phyloP scores from a whole-genome alignment of 768 basidiomycete species.

The Phylloporus rhodoxanthus region DNA sequence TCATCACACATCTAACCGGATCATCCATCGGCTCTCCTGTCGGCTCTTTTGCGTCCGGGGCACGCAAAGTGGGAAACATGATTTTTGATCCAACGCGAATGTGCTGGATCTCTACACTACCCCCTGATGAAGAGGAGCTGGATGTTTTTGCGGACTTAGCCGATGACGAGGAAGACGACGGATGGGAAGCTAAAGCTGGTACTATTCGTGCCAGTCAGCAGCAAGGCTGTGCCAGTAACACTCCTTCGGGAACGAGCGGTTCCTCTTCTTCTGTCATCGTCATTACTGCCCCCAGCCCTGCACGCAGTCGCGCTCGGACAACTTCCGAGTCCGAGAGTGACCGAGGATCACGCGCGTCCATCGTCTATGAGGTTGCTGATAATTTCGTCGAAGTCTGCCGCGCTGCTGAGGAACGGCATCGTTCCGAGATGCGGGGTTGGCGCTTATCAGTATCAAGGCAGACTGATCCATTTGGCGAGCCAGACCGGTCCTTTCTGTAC shows the following conservation, averaged over 20 bases:
- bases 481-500: constrained; percentile 62
- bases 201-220: constrained; percentile 69
- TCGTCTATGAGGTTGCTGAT: constrained; percentile 74
- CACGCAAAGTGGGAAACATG: constrained; percentile 96
- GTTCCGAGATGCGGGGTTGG: constrained; percentile 83
- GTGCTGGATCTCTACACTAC: constrained; percentile 88
- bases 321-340: constrained; percentile 69
- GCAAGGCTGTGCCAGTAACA: constrained; percentile 30
- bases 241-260: constrained; percentile 23
- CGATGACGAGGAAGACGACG: constrained; percentile 79
- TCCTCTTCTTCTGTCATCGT: constrained; percentile 23
- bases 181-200: constrained; percentile 67
- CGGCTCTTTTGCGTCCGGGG: constrained; percentile 66
- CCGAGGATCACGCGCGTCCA: constrained; percentile 73
- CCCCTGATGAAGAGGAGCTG: constrained; percentile 87
- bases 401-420: constrained; percentile 77
- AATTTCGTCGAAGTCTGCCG: constrained; percentile 67
- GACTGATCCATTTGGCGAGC: constrained; percentile 27
- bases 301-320: constrained; percentile 56
- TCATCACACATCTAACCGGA: constrained; percentile 90
- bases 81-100: constrained; percentile 90
- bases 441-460: constrained; percentile 25
- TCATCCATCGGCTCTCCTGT: constrained; percentile 80
- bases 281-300: constrained; percentile 50
- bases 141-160: constrained; percentile 93